A percentile compares a stretch with the other conserved stretches of the same genome.
These are phyloP conservation scores for Pseudogymnoascus sp. DNA, from an alignment of 2,329 filamentous ascomycete species.

Conservation along the genomic window DNA sequence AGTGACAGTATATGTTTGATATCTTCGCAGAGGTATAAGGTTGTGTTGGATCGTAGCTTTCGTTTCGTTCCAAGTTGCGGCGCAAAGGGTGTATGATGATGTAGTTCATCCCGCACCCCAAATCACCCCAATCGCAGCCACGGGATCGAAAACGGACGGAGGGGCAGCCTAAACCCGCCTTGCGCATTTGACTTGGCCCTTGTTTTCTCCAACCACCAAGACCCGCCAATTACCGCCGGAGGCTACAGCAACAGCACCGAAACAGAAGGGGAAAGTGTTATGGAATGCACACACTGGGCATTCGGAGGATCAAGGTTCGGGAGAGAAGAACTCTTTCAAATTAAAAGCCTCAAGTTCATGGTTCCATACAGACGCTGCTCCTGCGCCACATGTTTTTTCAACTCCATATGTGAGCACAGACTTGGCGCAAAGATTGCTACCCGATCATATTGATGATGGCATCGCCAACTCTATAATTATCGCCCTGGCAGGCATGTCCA, in stretches of 20 bases:
- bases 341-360: constrained; percentile 1
- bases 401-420: not conserved
- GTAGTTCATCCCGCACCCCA: not conserved
- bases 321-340: not conserved
- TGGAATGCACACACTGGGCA: not conserved
- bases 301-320: not conserved
- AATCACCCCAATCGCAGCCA: constrained; percentile 3
- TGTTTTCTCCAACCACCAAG: not conserved
- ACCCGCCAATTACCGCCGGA: not conserved
- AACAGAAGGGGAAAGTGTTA: not conserved
- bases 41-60: not conserved
- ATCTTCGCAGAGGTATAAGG: not conserved
- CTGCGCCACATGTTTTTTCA: not conserved
- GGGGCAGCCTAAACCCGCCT: not conserved
- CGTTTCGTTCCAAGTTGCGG: constrained; percentile 1
- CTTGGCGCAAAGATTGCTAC: constrained; percentile 3
- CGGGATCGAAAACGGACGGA: not conserved
- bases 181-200: not conserved
- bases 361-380: constrained; percentile 1
- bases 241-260: not conserved
- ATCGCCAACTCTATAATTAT: constrained; percentile 4
- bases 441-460: not conserved
- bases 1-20: not conserved
- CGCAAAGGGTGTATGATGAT: constrained; percentile 7
- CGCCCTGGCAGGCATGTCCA: not conserved